phyloP scores from a whole-genome alignment of 129 eudicot species.

The Heracleum sosnowskyi region DNA sequence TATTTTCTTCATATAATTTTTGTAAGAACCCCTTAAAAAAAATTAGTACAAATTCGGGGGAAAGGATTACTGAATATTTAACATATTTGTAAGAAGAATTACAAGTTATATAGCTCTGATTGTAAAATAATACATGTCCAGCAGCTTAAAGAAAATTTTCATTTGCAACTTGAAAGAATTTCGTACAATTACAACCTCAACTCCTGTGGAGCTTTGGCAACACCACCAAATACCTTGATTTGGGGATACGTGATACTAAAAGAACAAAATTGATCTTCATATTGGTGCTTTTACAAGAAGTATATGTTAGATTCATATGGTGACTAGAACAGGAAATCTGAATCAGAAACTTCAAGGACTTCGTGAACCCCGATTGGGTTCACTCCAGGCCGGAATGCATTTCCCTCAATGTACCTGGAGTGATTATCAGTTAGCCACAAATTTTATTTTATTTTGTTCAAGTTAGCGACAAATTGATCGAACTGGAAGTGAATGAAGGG shows the following conservation, averaged over 20 bases:
- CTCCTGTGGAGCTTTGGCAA: constrained; percentile 3
- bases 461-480: constrained; percentile 10
- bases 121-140: too few relatives aligned
- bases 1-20: too few relatives aligned
- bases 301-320: neutral
- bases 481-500: neutral
- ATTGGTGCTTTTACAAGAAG: neutral
- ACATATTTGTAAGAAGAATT: too few relatives aligned
- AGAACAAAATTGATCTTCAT: neutral
- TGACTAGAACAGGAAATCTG: constrained; percentile 62
- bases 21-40: too few relatives aligned
- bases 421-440: constrained; percentile 15
- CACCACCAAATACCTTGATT: constrained; percentile 3
- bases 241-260: constrained; percentile 14
- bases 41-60: too few relatives aligned
- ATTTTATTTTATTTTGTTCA: too few relatives aligned
- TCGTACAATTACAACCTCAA: neutral
- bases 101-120: too few relatives aligned
- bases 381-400: constrained; percentile 78
- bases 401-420: constrained; percentile 91
- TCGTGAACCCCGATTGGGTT: constrained; percentile 84
- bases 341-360: constrained; percentile 88
- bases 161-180: neutral
- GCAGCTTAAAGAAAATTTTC: neutral
- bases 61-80: too few relatives aligned